Percentiles rank a stretch among this genome's conserved stretches.
These are phyloP conservation scores for Leptographium wingfieldii DNA, from an alignment of 2,329 filamentous ascomycete species.

Conservation along the genomic window DNA sequence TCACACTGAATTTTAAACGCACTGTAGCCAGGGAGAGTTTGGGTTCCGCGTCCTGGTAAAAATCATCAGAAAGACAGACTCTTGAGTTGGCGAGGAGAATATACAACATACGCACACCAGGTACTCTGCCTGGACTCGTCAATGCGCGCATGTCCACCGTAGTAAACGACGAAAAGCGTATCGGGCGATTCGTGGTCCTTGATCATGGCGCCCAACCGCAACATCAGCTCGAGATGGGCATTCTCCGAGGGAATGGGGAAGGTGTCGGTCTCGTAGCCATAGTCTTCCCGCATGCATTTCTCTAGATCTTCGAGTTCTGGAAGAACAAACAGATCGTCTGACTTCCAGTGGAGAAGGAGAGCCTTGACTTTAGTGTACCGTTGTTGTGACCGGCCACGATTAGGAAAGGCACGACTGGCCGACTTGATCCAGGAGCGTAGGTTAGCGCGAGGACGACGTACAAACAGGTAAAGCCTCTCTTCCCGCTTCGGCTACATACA, in stretches of 20 bases:
- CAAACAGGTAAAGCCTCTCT: neutral
- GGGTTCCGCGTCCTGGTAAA: conserved; percentile 31
- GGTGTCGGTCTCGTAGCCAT: conserved; percentile 42
- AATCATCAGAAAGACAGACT: neutral
- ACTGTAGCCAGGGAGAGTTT: conserved; percentile 43
- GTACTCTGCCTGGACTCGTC: conserved; percentile 47
- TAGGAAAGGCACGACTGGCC: conserved; percentile 42
- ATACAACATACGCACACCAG: conserved; percentile 39
- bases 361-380: conserved; percentile 43
- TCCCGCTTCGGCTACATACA: conserved; percentile 22
- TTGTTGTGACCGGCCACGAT: conserved; percentile 36
- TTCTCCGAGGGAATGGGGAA: conserved; percentile 47
- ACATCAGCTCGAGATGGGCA: conserved; percentile 44
- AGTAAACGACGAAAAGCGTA: conserved; percentile 45
- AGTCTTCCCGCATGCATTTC: conserved; percentile 40
- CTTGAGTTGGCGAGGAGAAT: neutral
- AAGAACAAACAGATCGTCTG: conserved; percentile 44
- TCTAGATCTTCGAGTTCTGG: conserved; percentile 45
- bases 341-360: conserved; percentile 44
- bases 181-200: conserved; percentile 40
- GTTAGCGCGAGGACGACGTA: neutral
- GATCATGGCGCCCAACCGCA: conserved; percentile 42
- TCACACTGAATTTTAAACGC: conserved; percentile 15
- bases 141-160: conserved; percentile 46
- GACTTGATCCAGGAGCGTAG: conserved; percentile 21